Conservation (phyloP, 2,329 filamentous ascomycete genomes). For the Ophiostoma montium region DNA sequence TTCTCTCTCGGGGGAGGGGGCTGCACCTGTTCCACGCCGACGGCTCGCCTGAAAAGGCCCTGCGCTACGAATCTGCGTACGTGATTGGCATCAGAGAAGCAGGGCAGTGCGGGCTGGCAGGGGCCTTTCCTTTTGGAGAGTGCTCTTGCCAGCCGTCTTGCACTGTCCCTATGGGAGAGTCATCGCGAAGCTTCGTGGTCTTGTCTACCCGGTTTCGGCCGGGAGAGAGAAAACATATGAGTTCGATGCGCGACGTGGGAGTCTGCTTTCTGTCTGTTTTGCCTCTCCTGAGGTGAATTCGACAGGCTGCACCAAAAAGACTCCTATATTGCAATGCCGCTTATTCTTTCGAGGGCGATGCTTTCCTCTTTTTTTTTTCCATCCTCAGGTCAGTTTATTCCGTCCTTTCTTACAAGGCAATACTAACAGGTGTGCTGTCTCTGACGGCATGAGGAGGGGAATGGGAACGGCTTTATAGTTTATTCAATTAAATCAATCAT, state of each 20-base stretch:
- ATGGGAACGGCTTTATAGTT: too few relatives aligned
- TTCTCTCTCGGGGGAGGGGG: too few relatives aligned
- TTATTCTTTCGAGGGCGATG: slow-evolving; percentile 17
- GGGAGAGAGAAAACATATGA: slow-evolving; percentile 11
- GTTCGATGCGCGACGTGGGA: slow-evolving; percentile 16
- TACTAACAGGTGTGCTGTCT: slow-evolving; percentile 8
- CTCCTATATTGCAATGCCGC: slow-evolving; percentile 16
- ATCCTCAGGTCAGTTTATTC: slow-evolving; percentile 2
- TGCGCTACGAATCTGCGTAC: slow-evolving; percentile 14
- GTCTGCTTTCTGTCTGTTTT: background rate
- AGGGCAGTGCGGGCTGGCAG: slow-evolving; percentile 6
- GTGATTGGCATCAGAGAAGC: slow-evolving; percentile 17
- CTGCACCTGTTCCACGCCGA: too few relatives aligned
- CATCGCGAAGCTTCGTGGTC: slow-evolving; percentile 16
- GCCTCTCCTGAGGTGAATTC: too few relatives aligned
- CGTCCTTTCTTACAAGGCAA: slow-evolving; percentile 4
- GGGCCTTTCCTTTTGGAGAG: background rate
- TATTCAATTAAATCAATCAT: too few relatives aligned
- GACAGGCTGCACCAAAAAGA: background rate
- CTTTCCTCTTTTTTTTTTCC: slow-evolving; percentile 9
- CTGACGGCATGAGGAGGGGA: background rate
- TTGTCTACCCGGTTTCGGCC: background rate
- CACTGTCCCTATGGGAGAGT: slow-evolving; percentile 14
- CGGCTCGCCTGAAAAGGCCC: slow-evolving; percentile 14
- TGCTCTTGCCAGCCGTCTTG: background rate